These are phyloP conservation scores for Peronosclerospora sorghi DNA, from an alignment of 352 stramenopile species.

Conservation along the genomic window DNA sequence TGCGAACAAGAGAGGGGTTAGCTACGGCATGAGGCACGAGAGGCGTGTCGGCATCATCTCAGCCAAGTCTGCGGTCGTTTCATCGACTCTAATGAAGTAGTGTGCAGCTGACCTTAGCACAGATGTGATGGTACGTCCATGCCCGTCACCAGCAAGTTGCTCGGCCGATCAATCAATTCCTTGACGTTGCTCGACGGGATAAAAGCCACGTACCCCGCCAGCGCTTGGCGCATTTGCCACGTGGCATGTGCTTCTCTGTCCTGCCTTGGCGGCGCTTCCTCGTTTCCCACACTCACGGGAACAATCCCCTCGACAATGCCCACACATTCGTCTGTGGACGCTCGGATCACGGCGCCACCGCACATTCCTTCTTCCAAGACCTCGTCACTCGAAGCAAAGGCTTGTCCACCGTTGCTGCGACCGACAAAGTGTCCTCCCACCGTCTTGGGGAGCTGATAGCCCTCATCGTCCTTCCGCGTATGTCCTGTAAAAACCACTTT, in stretches of 20 bases:
- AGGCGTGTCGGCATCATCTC: no score
- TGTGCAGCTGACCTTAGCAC: slow-evolving; percentile 5
- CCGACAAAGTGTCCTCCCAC: slow-evolving; percentile 52
- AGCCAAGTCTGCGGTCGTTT: background rate
- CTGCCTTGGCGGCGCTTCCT: slow-evolving; percentile 13
- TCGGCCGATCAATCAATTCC: slow-evolving; percentile 32
- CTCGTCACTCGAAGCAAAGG: slow-evolving; percentile 63
- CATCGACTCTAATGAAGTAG: slow-evolving; percentile 15
- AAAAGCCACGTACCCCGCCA: slow-evolving; percentile 64
- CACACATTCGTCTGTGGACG: slow-evolving; percentile 28
- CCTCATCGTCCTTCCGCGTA: slow-evolving; percentile 8
- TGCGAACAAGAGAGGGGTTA: slow-evolving; percentile 79
- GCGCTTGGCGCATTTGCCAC: slow-evolving; percentile 44
- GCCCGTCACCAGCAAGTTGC: slow-evolving; percentile 24
- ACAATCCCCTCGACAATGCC: slow-evolving; percentile 76
- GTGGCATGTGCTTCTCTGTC: slow-evolving; percentile 17
- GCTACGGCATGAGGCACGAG: slow-evolving; percentile 28
- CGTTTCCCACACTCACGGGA: slow-evolving; percentile 19
- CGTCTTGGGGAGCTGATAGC: slow-evolving; percentile 26
- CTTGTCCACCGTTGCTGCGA: slow-evolving; percentile 42
- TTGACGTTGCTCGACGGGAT: slow-evolving; percentile 39
- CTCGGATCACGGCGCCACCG: slow-evolving; percentile 48
- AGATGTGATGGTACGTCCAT: slow-evolving; percentile 18
- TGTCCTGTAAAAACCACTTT: slow-evolving; percentile 43
- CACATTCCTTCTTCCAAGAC: slow-evolving; percentile 78